Evolutionary conservation across 805 yeast genomes (phyloP).

Genomic region (Metschnikowia lachancei): DNA sequence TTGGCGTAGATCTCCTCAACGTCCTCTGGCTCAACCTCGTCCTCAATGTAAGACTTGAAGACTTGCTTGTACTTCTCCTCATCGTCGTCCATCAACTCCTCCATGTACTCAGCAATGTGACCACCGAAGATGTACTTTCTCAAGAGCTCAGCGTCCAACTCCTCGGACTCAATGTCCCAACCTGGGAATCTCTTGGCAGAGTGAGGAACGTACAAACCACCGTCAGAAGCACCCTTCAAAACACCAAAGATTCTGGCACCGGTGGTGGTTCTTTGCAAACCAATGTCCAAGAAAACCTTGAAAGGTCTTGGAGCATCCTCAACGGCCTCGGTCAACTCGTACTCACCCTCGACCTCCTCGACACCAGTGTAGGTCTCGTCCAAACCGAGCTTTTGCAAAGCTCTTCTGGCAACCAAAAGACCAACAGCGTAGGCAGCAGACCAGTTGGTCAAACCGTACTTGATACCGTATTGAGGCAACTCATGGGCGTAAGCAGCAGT

Average conservation of each 20-base stretch:
- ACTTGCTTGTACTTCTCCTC: conserved; percentile 97
- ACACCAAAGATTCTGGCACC: conserved; percentile 99
- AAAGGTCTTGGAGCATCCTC: conserved; percentile 99
- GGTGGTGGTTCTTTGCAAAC: conserved; percentile 99
- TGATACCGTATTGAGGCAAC: conserved; percentile 95
- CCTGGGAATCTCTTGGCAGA: conserved; percentile 99
- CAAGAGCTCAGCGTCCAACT: conserved; percentile 93
- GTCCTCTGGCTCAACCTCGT: conserved; percentile 95
- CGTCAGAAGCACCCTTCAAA: conserved; percentile 99
- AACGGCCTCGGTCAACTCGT: conserved; percentile 95
- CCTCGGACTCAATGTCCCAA: conserved; percentile 98
- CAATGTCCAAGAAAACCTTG: conserved; percentile 98
- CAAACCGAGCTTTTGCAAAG: conserved; percentile 93
- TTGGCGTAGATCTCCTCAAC: conserved; percentile 96
- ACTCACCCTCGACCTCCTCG: conserved; percentile 99
- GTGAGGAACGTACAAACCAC: conserved; percentile 99
- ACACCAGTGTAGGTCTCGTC: conserved; percentile 98
- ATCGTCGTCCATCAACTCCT: conserved; percentile 99
- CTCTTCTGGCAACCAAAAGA: conserved; percentile 98
- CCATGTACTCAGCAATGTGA: conserved; percentile 99
- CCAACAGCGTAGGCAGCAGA: conserved; percentile 99
- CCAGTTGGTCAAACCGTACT: conserved; percentile 99
- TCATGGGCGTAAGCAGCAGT: conserved; percentile 99
- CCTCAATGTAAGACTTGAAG: conserved; percentile 95
- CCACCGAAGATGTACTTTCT: conserved; percentile 99